Evolutionary conservation across 2,329 filamentous ascomycete species (phyloP), one percentile per base, ranked within the genome.

Genomic region (Colletotrichum agaves): DNA sequence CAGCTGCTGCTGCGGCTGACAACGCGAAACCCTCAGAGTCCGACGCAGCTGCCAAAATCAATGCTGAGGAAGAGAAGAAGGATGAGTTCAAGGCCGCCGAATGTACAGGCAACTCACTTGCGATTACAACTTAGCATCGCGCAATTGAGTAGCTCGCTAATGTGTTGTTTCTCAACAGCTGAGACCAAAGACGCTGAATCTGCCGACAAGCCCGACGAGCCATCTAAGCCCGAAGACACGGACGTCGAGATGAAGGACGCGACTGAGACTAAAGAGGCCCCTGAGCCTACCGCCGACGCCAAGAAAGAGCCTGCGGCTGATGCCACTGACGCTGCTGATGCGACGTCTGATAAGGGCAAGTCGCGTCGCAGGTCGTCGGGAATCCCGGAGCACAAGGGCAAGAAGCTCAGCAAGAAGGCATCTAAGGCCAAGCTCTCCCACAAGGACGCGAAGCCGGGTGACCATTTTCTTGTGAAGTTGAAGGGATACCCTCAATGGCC

Each of bases 401-500:
- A 94, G 84, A 94, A 94, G 78, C 84, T 94, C 70, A 96, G 89
- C 83, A 93, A 91, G 83, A 97, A 96, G 85, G 92, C 90, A 77
- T 94, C 92, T 53, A 90, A 90, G 81, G 85, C 87, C 70, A 90
- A 90, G 76, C 84, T 92, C 71, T 86, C 86, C 49, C 88, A 93
- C 73, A 85, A 93, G 60, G 88, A 97, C 76, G 94, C 93, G 71
- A 86, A 97, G 82, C 93, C 96, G 4, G 96, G 97, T 73, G 91
- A 98, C 74, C 92, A 94, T 80, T 98, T 92, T 81, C 90, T 97
- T 76, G 93, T 97, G 71, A 93, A 94, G 79, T 90, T 99, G 79
- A 97, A 97, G 85, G 96, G 95, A 68, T 97, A 93, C 79, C 93
- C 96, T 35, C 91, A 93, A 43, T 99, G 96, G 96, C 96, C 96